Conservation (phyloP, 1,284 basidiomycete species). For the Flammula alnicola region DNA sequence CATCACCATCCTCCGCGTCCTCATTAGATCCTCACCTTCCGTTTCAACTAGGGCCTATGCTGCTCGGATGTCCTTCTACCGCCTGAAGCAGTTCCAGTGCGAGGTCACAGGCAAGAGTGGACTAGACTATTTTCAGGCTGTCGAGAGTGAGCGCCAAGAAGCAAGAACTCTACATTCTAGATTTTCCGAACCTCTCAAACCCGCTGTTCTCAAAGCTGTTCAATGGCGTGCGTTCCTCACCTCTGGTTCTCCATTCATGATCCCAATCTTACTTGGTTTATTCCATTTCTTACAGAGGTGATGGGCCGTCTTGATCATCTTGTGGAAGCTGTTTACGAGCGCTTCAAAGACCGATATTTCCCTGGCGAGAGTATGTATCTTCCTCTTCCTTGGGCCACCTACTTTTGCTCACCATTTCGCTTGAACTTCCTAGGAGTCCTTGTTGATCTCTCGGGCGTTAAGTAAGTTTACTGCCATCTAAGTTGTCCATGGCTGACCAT, state of each 20-base stretch:
- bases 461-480: constrained; percentile 53
- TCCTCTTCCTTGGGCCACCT: neutral
- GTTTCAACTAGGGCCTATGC: constrained; percentile 75
- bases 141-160: constrained; percentile 90
- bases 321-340: constrained; percentile 92
- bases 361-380: constrained; percentile 79
- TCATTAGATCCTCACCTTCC: constrained; percentile 28
- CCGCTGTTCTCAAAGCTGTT: constrained; percentile 86
- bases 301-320: constrained; percentile 94
- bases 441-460: constrained; percentile 83
- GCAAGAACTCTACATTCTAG: constrained; percentile 86
- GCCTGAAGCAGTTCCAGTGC: constrained; percentile 91
- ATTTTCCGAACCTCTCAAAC: constrained; percentile 93
- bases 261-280: constrained; percentile 20
- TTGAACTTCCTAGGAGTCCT: constrained; percentile 64
- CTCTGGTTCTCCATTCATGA: constrained; percentile 13
- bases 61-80: constrained; percentile 91
- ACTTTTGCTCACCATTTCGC: constrained; percentile 15
- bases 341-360: constrained; percentile 96
- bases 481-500: constrained; percentile 26
- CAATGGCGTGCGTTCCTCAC: constrained; percentile 89
- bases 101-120: constrained; percentile 94
- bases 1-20: constrained; percentile 23
- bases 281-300: constrained; percentile 68
- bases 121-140: constrained; percentile 92